Base-by-base conservation (phyloP, 345 rosid genomes). In the Erucastrum elatum region DNA sequence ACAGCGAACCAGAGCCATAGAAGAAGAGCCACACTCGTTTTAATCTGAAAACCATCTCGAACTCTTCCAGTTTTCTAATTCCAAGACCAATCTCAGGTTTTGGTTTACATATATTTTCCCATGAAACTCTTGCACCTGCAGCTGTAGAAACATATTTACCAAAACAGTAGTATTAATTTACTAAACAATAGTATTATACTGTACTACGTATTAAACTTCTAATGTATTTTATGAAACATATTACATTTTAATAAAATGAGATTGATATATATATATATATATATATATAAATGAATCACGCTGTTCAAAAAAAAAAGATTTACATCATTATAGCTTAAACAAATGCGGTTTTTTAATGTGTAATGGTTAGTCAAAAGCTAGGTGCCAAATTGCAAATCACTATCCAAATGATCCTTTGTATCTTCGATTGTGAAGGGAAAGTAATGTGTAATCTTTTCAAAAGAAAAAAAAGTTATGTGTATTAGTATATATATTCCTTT, bases 351-450 rank as follows among this genome's bases (percentile, higher is more conserved):
- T 8, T 53, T 25, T 39, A 37, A 66, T 35, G 16, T 37, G 56
- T n/a, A 56, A 55, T 66, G 46, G 44, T 56, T 68, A 37, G 31
- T 59, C 56, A 51, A 51, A 41, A 68, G 67, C 61, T 66, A 30
- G 79, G 49, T 68, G 66, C 39, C 70, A 55, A 66, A 51, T 51
- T 13, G 56, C 56, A 51, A 51, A 51, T 34, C 27, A 58, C 78
- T 58, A 66, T 56, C 34, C 44, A 35, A 35, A 75, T 61, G 66
- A 61, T 66, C 35, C 8, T 17, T 44, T 63, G 17, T 44, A 13
- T 63, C 11, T 44, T 25, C 25, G 21, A 33, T 31, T 51, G 29
- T n/a, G 49, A 25, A 74, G 51, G 53, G 64, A 64, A 10, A 30
- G 9, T 64, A 17, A 16, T 10, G 56, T 49, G 56, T n/a, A 13